A percentile compares a stretch with the other conserved stretches of the same genome.
These are phyloP conservation scores for Crithidia expoeki DNA, from an alignment of 208 protist species.

Conservation along the genomic window DNA sequence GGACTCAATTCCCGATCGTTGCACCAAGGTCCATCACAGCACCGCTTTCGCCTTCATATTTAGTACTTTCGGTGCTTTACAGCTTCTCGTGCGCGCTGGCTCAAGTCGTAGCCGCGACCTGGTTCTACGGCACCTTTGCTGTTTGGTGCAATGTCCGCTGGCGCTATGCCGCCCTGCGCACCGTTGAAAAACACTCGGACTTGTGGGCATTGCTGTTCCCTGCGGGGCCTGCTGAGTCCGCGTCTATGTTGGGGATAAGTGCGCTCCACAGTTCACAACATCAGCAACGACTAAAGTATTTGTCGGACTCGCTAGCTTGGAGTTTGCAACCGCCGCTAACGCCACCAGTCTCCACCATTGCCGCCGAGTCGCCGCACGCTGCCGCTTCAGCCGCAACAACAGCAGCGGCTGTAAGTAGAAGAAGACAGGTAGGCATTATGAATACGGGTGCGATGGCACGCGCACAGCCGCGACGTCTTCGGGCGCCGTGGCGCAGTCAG, in stretches of 20 bases:
- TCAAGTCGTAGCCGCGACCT: slow-evolving; percentile 26
- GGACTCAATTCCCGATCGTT: neutral
- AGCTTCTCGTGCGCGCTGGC: neutral
- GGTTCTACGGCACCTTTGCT: slow-evolving; percentile 29
- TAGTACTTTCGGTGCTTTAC: neutral
- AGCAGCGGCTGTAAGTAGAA: neutral
- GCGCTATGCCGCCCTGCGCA: slow-evolving; percentile 21
- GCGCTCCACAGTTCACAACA: neutral
- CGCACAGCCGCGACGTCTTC: neutral
- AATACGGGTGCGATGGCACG: neutral
- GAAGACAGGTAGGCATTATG: neutral
- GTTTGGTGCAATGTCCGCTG: slow-evolving; percentile 24
- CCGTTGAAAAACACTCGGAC: slow-evolving; percentile 4
- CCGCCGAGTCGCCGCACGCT: neutral
- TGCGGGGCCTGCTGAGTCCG: neutral
- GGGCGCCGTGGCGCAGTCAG: neutral
- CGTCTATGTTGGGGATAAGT: neutral
- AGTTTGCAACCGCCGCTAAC: neutral
- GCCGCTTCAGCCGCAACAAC: neutral
- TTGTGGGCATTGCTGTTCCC: slow-evolving; percentile 15
- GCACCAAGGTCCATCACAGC: neutral
- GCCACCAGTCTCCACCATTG: neutral
- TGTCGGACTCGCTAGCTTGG: neutral
- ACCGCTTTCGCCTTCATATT: neutral
- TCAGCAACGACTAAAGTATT: neutral